Evolutionary conservation across 768 basidiomycete genomes (phyloP), one percentile per base, ranked within the genome.

Genomic region (Termitomyces sp.): DNA sequence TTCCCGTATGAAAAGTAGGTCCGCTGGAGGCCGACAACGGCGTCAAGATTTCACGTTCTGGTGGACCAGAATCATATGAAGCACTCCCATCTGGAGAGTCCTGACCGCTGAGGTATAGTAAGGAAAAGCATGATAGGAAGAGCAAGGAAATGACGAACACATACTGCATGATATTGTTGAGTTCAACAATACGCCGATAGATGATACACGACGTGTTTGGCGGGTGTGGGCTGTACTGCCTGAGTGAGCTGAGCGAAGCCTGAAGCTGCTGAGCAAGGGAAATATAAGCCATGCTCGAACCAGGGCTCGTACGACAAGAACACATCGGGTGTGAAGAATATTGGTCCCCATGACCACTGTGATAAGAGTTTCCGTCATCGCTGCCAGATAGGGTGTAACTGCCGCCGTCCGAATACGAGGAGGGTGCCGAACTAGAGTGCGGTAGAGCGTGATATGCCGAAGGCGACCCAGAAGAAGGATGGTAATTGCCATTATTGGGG

Each of bases 151-250:
- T 26, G 46, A 64, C 59, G 55, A 58, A 64, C 58, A 82, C 87
- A 68, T 72, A 90, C 88, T 86, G 85, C 73, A 90, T 77, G 33
- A 87, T 71, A 66, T 78, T 80, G 67, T 79, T 77, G 34, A 91
- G 76, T 61, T 89, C 86, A 47, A 78, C 71, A 58, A 88, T 83
- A 55, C 83, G 80, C 51, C 83, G 76, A 64, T 79, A 84, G 6
- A 89, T 67, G 37, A 78, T 67, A 62, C 89, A 89, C 37, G 71
- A 72, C 5, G 83, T 70, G 52, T 81, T 78, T 22, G 79, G 71
- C 20, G 79, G 75, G 63, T 86, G 87, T 56, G 84, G 81, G 34
- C 78, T 77, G 63, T 82, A 87, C 66, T 87, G 85, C 53, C 87
- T 78, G 39, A 89, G 73, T 10, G 85, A 74, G 40, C 69, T 74